Conservation (phyloP, 2,329 filamentous ascomycete species). For the Penicillium sp. region DNA sequence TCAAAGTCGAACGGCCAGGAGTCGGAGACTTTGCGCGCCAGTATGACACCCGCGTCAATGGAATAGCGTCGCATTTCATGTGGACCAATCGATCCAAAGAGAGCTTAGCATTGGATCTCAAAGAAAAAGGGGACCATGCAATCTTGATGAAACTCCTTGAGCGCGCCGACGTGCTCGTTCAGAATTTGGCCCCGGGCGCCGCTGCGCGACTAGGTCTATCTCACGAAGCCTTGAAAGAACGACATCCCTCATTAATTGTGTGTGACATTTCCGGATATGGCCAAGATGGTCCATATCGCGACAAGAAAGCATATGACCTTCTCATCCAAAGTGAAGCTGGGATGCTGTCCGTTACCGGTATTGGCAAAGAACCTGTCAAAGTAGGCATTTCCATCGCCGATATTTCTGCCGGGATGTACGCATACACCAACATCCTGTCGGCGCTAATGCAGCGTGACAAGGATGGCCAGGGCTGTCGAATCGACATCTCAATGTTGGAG, state of each 20-base stretch:
- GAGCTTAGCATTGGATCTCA: conserved; percentile 52
- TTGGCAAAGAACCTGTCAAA: conserved; percentile 46
- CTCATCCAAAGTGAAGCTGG: conserved; percentile 57
- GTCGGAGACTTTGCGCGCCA: conserved; percentile 54
- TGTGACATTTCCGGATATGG: conserved; percentile 58
- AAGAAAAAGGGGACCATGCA: conserved; percentile 43
- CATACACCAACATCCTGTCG: conserved; percentile 52
- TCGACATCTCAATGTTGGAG: conserved; percentile 60
- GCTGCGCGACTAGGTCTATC: conserved; percentile 50
- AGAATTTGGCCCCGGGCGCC: conserved; percentile 55
- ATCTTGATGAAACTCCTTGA: conserved; percentile 46
- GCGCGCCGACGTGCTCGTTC: conserved; percentile 53
- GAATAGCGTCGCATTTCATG: conserved; percentile 55
- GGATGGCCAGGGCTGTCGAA: conserved; percentile 49
- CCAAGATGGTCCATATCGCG: conserved; percentile 50
- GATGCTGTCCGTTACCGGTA: conserved; percentile 53
- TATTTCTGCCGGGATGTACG: conserved; percentile 54
- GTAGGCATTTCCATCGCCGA: conserved; percentile 57
- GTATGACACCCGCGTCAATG: conserved; percentile 52
- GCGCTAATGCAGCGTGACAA: conserved; percentile 51
- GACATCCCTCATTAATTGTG: conserved; percentile 50
- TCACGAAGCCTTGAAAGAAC: conserved; percentile 42
- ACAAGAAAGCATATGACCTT: conserved; percentile 58
- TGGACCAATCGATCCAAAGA: conserved; percentile 58
- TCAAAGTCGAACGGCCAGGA: conserved; percentile 54